These are phyloP conservation scores for Pyrus communis DNA, from an alignment of 306 rosid species.

Conservation along the genomic window DNA sequence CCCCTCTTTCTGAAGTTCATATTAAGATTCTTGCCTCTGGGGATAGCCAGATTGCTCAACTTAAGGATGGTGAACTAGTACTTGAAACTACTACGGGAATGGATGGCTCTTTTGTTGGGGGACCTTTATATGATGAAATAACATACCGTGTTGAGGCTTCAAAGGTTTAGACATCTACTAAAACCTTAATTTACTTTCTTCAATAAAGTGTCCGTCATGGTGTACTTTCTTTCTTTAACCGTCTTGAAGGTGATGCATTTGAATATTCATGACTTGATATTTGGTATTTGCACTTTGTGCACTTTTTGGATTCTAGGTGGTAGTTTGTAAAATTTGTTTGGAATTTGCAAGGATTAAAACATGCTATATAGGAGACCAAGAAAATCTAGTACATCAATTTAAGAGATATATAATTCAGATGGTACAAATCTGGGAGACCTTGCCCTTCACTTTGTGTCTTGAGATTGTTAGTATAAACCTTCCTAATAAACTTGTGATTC, in stretches of 20 bases:
- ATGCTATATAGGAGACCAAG: background rate
- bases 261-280: background rate
- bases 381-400: background rate
- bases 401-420: background rate
- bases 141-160: conserved; percentile 67
- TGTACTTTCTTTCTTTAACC: conserved; percentile 8
- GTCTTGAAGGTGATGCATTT: background rate
- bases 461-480: background rate
- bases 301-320: background rate
- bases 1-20: conserved; percentile 74
- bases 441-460: background rate
- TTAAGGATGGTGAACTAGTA: conserved; percentile 64
- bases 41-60: conserved; percentile 53
- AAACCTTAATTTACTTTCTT: background rate
- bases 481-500: background rate
- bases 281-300: background rate
- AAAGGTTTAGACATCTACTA: conserved; percentile 48
- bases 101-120: conserved; percentile 73
- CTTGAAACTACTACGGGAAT: conserved; percentile 67
- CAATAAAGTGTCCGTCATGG: conserved; percentile 1
- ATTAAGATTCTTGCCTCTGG: conserved; percentile 68
- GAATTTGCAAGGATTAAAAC: background rate
- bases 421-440: background rate
- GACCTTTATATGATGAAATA: conserved; percentile 84
- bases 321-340: background rate